A percentile compares a stretch with the other conserved stretches of the same genome.
Conservation (phyloP, 345 rosid genomes). For the Jatropha curcas region DNA sequence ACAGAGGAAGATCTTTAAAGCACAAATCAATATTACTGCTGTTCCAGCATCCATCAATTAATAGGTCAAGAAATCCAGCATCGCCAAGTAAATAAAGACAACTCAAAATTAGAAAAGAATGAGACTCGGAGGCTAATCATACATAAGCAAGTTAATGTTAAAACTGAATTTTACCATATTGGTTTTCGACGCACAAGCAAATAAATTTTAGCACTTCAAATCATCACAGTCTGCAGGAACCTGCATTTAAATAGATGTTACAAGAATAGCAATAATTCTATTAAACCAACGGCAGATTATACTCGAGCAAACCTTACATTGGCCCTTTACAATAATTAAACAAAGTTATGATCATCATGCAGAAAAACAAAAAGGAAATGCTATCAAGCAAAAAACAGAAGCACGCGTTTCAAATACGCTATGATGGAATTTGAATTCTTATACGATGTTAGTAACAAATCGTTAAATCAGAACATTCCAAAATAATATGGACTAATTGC, state of each 20-base stretch:
- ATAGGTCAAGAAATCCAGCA: background rate
- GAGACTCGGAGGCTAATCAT: background rate
- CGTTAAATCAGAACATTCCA: background rate
- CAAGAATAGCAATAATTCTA: background rate
- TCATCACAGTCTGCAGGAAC: background rate
- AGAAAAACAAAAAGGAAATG: background rate
- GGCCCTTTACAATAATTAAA: background rate
- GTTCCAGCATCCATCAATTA: background rate
- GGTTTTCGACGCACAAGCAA: background rate
- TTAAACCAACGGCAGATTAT: background rate
- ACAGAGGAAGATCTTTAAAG: background rate
- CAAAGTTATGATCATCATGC: background rate
- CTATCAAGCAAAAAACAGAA: too few relatives aligned
- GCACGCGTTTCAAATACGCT: too few relatives aligned
- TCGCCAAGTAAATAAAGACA: background rate
- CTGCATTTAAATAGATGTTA: slow-evolving; percentile 1
- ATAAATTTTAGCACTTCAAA: background rate
- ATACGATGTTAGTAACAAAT: too few relatives aligned
- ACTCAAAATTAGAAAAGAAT: background rate
- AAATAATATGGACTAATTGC: background rate
- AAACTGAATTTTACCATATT: slow-evolving; percentile 11
- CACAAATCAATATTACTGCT: background rate
- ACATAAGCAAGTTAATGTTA: background rate
- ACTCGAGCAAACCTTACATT: background rate
- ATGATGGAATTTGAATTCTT: too few relatives aligned